Evolutionary conservation across 2,329 filamentous ascomycete species (phyloP).

Genomic region (Colletotrichum euphorbiae): DNA sequence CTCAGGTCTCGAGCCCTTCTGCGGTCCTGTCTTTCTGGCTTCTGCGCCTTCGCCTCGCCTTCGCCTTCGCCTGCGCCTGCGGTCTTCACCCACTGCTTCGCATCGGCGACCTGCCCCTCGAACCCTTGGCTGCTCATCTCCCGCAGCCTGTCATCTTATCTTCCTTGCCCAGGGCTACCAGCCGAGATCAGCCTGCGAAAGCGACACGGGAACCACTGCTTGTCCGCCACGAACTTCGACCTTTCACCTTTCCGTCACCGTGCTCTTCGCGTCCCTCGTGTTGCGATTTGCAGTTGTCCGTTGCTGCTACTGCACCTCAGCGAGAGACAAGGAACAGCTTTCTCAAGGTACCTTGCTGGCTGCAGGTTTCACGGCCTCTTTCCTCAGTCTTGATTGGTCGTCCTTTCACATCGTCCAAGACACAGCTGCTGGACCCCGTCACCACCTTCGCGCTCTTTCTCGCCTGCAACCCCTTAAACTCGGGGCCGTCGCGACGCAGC

Average conservation of each 20-base stretch:
- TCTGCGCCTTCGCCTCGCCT: neutral
- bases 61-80: neutral
- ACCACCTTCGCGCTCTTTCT: neutral
- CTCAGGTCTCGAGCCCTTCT: slow-evolving; percentile 27
- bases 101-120: slow-evolving; percentile 2
- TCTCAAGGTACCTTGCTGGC: slow-evolving; percentile 8
- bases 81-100: neutral
- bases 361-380: slow-evolving; percentile 29
- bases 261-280: neutral
- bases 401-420: slow-evolving; percentile 23
- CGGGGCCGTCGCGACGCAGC: slow-evolving; percentile 21
- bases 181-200: slow-evolving; percentile 29
- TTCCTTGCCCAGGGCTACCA: slow-evolving; percentile 25
- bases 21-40: slow-evolving; percentile 7
- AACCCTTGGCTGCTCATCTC: slow-evolving; percentile 34
- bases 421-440: slow-evolving; percentile 23
- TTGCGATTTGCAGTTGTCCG: neutral
- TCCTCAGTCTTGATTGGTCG: slow-evolving; percentile 25
- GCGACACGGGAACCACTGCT: slow-evolving; percentile 1
- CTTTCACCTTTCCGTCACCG: slow-evolving; percentile 6
- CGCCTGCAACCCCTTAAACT: slow-evolving; percentile 37
- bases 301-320: slow-evolving; percentile 35
- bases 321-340: slow-evolving; percentile 34
- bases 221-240: slow-evolving; percentile 8
- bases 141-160: slow-evolving; percentile 36